Evolutionary conservation across 2,329 filamentous ascomycete genomes (phyloP).

Genomic region (Xylaria sp.): DNA sequence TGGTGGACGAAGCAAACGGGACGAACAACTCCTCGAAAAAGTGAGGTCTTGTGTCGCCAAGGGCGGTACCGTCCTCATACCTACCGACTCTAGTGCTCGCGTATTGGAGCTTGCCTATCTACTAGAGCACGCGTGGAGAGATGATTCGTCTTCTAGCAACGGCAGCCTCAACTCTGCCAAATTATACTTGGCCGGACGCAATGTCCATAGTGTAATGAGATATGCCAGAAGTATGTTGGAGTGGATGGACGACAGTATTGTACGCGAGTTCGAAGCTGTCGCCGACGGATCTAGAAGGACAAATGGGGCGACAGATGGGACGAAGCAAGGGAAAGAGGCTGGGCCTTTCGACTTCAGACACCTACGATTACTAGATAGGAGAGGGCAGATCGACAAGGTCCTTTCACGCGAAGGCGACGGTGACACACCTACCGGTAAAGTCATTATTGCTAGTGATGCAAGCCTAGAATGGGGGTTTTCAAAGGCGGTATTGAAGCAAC

Average conservation of each 20-base stretch:
- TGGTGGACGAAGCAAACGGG: slow-evolving; percentile 81
- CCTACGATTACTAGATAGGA: slow-evolving; percentile 83
- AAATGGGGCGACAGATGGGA: slow-evolving; percentile 58
- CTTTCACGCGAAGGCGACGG: slow-evolving; percentile 60
- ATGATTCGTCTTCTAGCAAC: slow-evolving; percentile 65
- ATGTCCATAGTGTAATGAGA: slow-evolving; percentile 87
- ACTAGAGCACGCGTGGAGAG: slow-evolving; percentile 90
- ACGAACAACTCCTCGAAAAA: slow-evolving; percentile 85
- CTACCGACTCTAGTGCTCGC: slow-evolving; percentile 93
- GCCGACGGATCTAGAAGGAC: slow-evolving; percentile 62
- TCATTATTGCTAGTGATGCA: slow-evolving; percentile 90
- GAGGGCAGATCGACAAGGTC: slow-evolving; percentile 80
- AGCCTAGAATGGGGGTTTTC: slow-evolving; percentile 97
- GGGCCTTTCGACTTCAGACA: slow-evolving; percentile 93
- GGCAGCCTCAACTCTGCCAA: slow-evolving; percentile 65
- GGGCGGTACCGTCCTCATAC: slow-evolving; percentile 91
- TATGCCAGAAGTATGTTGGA: slow-evolving; percentile 96
- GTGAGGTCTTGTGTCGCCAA: slow-evolving; percentile 81
- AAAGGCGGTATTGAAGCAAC: slow-evolving; percentile 76
- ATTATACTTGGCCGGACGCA: slow-evolving; percentile 87
- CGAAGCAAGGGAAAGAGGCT: slow-evolving; percentile 62
- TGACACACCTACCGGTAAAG: slow-evolving; percentile 64
- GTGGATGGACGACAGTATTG: slow-evolving; percentile 98
- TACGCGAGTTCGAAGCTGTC: slow-evolving; percentile 87
- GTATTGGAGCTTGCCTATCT: slow-evolving; percentile 92